A percentile compares a stretch with the other conserved stretches of the same genome.
Conservation (phyloP, 805 yeast genomes). For the Brettanomyces sp. region DNA sequence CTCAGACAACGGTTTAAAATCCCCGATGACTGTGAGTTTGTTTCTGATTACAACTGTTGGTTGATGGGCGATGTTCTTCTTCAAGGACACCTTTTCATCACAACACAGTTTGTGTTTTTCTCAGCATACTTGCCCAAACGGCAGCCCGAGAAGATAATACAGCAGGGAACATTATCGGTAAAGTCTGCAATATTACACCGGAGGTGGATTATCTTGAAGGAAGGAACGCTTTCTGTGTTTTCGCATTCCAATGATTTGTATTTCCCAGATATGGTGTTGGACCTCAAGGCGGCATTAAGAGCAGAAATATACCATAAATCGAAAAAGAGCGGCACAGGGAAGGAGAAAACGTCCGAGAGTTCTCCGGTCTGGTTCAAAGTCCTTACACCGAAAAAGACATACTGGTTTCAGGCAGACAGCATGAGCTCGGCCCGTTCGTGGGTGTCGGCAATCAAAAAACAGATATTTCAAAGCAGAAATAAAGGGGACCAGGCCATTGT, state of each 20-base stretch:
- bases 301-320: constrained; percentile 39
- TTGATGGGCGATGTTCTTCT: constrained; percentile 69
- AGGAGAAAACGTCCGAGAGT: constrained; percentile 10
- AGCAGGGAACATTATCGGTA: constrained; percentile 43
- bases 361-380: constrained; percentile 44
- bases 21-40: constrained; percentile 44
- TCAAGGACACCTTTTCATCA: constrained; percentile 78
- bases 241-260: constrained; percentile 69
- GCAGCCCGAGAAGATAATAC: constrained; percentile 30
- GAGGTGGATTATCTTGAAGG: constrained; percentile 74
- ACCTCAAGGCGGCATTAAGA: constrained; percentile 50
- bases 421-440: constrained; percentile 67
- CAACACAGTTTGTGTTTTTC: constrained; percentile 55
- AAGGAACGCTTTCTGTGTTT: constrained; percentile 60
- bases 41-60: constrained; percentile 70
- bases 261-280: constrained; percentile 72
- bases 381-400: constrained; percentile 45
- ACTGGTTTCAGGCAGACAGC: constrained; percentile 67
- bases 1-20: constrained; percentile 32
- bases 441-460: constrained; percentile 66
- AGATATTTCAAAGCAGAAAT: constrained; percentile 66
- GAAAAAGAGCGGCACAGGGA: constrained; percentile 6
- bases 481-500: constrained; percentile 63
- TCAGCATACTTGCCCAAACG: constrained; percentile 67
- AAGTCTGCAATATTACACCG: constrained; percentile 35